These are phyloP conservation scores for Crithidia fasciculata DNA, from an alignment of 208 protist genomes.

Conservation along the genomic window DNA sequence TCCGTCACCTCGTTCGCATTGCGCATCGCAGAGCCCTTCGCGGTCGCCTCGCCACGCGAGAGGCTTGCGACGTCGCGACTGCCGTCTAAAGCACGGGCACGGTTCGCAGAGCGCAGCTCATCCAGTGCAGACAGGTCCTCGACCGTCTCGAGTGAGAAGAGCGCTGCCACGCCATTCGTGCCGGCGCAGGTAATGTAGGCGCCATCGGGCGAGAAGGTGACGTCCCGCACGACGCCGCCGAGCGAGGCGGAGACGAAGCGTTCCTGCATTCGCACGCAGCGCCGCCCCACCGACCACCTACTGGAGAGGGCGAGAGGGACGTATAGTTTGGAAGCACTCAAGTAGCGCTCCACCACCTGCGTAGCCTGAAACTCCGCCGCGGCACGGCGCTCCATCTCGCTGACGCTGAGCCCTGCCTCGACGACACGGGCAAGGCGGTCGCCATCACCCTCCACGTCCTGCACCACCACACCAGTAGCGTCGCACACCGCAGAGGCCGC, in stretches of 20 bases:
- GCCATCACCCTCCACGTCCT: constrained; percentile 49
- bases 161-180: constrained; percentile 65
- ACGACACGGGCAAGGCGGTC: constrained; percentile 58
- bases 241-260: constrained; percentile 75
- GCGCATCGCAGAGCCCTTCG: constrained; percentile 28
- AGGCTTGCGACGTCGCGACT: constrained; percentile 28
- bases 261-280: constrained; percentile 65
- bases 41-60: constrained; percentile 12
- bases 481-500: constrained; percentile 78
- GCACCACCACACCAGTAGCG: constrained; percentile 68
- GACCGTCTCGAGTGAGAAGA: constrained; percentile 77
- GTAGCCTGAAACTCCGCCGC: constrained; percentile 40
- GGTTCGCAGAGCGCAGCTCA: constrained; percentile 69
- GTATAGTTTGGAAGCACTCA: constrained; percentile 78
- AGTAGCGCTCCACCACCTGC: constrained; percentile 79
- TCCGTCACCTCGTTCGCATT: constrained; percentile 89
- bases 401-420: constrained; percentile 47
- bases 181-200: constrained; percentile 68
- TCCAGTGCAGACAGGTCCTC: constrained; percentile 72
- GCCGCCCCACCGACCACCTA: constrained; percentile 54
- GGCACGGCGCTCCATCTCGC: constrained; percentile 43
- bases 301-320: constrained; percentile 63
- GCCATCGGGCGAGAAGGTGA: constrained; percentile 76
- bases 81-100: constrained; percentile 40
- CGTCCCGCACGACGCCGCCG: constrained; percentile 64